Evolutionary conservation across 2,329 filamentous ascomycete genomes (phyloP), one percentile per base, ranked within the genome.

Genomic region (Cercospora sp.): DNA sequence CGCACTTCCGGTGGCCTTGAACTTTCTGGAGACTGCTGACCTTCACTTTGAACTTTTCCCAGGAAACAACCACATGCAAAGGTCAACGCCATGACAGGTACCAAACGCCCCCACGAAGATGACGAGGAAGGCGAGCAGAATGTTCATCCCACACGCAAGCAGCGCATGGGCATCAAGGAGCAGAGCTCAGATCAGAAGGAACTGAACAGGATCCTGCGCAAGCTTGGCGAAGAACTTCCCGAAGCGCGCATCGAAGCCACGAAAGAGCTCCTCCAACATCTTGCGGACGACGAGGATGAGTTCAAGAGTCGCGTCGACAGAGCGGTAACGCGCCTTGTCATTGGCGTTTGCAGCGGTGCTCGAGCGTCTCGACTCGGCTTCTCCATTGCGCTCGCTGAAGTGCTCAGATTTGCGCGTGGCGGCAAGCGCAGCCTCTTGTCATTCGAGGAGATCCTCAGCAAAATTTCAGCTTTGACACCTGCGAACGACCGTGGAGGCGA

Each of bases 291-390:
- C 51, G 78, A 75, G 42, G 72, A 77, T 7, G 79, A 81, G 23
- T 73, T 77, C 42, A 74, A 76, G 8, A 75, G 80, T 45, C 76
- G 78, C 33, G 75, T 83, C 20, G 78, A 82, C 58, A 76, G 77
- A 28, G 79, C 79, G 4, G 70, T 83, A 20, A 77, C 77, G 30
- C 77, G 82, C 62, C 83, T 99, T 42, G 92, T 97, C 78, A 89
- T 92, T 64, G 95, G 95, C 48, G 87, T 98, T 18, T 93, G 94
- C 69, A 97, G 93, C 78, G 90, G 93, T 64, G 89, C 93, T 66
- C 97, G 97, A 81, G 92, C 92, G 12, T 93, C 94, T 18, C 87
- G 95, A 28, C 82, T 95, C 61, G 95, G 95, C 3, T 97, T 96
- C 78, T 96, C 93, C 64, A 85, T 97, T 65, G 94, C 94, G 0